These are phyloP conservation scores for Pseudoneurospora amorphoporcata DNA, from an alignment of 495 filamentous ascomycete genomes.

Conservation along the genomic window DNA sequence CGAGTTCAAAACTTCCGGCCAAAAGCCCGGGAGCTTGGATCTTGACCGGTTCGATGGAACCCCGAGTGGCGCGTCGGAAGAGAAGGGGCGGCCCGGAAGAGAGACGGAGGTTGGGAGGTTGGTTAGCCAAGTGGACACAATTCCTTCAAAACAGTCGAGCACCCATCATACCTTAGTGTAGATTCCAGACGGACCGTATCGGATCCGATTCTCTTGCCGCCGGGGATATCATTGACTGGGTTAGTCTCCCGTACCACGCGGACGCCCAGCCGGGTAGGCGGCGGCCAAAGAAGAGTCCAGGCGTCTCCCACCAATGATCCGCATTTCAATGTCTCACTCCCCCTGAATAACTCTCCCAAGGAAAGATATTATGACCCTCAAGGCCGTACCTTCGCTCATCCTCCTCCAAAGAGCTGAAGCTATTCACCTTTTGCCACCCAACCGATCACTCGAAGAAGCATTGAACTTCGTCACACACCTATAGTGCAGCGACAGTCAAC, in stretches of 20 bases:
- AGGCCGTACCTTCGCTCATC: background rate
- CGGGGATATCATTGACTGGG: background rate
- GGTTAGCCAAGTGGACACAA: background rate
- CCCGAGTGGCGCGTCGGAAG: background rate
- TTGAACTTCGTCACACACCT: background rate
- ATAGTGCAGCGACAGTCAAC: background rate
- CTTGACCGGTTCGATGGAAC: background rate
- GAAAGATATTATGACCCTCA: background rate
- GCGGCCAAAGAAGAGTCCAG: background rate
- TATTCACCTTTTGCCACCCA: background rate
- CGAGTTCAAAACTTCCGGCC: background rate
- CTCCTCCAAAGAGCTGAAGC: background rate
- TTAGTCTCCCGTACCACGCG: background rate
- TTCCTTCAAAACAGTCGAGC: background rate
- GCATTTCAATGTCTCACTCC: background rate
- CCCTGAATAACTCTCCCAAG: background rate
- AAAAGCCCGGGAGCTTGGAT: background rate
- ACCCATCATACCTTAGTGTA: background rate
- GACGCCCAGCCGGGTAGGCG: background rate
- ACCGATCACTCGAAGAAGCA: background rate
- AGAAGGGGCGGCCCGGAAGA: background rate
- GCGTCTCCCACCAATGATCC: background rate
- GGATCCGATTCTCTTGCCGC: background rate
- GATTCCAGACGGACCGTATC: background rate
- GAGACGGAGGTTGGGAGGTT: background rate